These are phyloP conservation scores for Podila horticola DNA, from an alignment of 192 early-diverging fungal species.

Conservation along the genomic window DNA sequence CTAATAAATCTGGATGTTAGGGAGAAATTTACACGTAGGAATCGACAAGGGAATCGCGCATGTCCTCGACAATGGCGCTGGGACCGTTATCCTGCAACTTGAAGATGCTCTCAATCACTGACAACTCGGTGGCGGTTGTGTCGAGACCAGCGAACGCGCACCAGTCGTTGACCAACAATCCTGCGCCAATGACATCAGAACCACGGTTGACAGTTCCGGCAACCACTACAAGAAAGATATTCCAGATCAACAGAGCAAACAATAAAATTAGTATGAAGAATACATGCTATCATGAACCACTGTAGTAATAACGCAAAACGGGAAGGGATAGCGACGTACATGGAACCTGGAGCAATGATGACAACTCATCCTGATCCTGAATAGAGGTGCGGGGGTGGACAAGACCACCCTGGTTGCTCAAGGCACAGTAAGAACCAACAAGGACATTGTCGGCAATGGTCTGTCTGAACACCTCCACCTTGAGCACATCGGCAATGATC, in stretches of 20 bases:
- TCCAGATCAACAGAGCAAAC: neutral
- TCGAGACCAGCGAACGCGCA: conserved; percentile 96
- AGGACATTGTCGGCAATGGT: conserved; percentile 98
- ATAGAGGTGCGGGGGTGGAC: conserved; percentile 94
- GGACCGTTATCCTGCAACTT: conserved; percentile 94
- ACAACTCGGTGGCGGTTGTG: conserved; percentile 95
- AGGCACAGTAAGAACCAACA: conserved; percentile 93
- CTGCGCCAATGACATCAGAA: conserved; percentile 96
- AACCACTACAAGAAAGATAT: conserved; percentile 27
- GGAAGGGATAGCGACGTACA: conserved; percentile 38
- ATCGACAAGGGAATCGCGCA: conserved; percentile 96
- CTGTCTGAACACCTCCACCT: conserved; percentile 98
- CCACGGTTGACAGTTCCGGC: conserved; percentile 99
- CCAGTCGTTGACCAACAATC: conserved; percentile 99
- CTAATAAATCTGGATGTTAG: neutral
- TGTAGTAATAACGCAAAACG: conserved; percentile 4
- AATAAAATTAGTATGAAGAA: conserved; percentile 8
- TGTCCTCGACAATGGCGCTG: conserved; percentile 90
- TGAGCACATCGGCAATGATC: conserved; percentile 97
- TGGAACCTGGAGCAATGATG: conserved; percentile 97
- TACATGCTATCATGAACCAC: conserved; percentile 86
- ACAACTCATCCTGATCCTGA: conserved; percentile 98
- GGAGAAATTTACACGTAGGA: conserved; percentile 67
- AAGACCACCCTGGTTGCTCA: conserved; percentile 98
- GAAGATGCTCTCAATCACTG: conserved; percentile 98